A percentile compares a stretch with the other conserved stretches of the same genome.
These are phyloP conservation scores for Metschnikowia gelsemii DNA, from an alignment of 805 yeast species.

Conservation along the genomic window DNA sequence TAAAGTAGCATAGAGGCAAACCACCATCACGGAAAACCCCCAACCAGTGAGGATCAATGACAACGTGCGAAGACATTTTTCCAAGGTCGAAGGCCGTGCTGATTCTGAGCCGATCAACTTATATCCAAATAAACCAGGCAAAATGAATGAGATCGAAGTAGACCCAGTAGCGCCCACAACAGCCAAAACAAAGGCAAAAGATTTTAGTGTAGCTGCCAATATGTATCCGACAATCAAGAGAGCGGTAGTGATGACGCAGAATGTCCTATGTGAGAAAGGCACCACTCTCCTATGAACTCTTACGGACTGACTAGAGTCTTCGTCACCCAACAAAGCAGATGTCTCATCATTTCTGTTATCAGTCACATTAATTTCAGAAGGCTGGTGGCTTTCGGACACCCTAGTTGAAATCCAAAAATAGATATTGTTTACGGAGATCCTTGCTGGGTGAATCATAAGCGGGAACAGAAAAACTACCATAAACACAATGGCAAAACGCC, in stretches of 20 bases:
- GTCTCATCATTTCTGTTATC: slow-evolving; percentile 9
- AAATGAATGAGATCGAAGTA: slow-evolving; percentile 70
- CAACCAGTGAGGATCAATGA: slow-evolving; percentile 48
- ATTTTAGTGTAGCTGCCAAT: slow-evolving; percentile 58
- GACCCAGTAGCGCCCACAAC: slow-evolving; percentile 84
- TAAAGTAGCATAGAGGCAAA: slow-evolving; percentile 35
- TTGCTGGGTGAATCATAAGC: slow-evolving; percentile 85
- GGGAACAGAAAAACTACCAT: slow-evolving; percentile 86
- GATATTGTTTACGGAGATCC: slow-evolving; percentile 77
- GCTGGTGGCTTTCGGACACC: slow-evolving; percentile 1
- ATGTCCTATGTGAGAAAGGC: slow-evolving; percentile 48
- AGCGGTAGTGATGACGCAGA: slow-evolving; percentile 47
- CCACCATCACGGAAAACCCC: slow-evolving; percentile 56
- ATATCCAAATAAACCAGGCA: slow-evolving; percentile 77
- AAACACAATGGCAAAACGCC: slow-evolving; percentile 75
- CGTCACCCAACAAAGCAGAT: slow-evolving; percentile 15
- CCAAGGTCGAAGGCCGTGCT: slow-evolving; percentile 26
- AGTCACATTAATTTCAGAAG: neutral
- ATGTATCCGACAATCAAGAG: slow-evolving; percentile 51
- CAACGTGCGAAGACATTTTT: slow-evolving; percentile 34
- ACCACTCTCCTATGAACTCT: slow-evolving; percentile 30
- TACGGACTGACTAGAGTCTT: neutral
- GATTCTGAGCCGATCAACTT: slow-evolving; percentile 44
- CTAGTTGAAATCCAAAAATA: slow-evolving; percentile 44
- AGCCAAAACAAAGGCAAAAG: slow-evolving; percentile 68